A percentile compares a stretch with the other conserved stretches of the same genome.
Evolutionary conservation across 2,329 filamentous ascomycete species (phyloP).

Genomic region (Neophaeococcomyces aloes): DNA sequence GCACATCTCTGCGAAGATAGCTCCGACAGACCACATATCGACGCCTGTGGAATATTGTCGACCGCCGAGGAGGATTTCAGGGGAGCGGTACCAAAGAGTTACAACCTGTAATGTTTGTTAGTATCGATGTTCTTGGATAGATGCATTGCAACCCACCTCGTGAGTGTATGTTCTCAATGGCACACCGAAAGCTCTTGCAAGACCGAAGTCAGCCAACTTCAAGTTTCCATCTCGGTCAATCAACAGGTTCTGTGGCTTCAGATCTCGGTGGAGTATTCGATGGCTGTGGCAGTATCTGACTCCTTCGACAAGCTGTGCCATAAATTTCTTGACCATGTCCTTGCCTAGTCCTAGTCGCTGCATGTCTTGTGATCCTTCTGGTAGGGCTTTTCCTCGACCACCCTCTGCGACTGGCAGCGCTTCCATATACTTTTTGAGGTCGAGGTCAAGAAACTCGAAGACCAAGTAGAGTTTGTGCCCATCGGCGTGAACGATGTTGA

Average conservation of each 20-base stretch:
- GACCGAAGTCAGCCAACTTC: slow-evolving; percentile 81
- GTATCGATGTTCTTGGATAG: not conserved
- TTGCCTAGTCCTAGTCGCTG: slow-evolving; percentile 62
- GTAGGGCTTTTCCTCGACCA: slow-evolving; percentile 73
- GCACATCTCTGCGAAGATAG: slow-evolving; percentile 95
- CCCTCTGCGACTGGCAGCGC: slow-evolving; percentile 73
- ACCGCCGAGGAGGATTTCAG: slow-evolving; percentile 81
- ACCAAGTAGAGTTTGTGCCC: slow-evolving; percentile 92
- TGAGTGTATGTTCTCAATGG: slow-evolving; percentile 86
- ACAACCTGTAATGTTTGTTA: slow-evolving; percentile 50
- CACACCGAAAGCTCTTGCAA: slow-evolving; percentile 82
- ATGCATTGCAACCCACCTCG: slow-evolving; percentile 45
- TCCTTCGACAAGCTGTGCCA: slow-evolving; percentile 75
- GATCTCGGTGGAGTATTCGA: slow-evolving; percentile 73
- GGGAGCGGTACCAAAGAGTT: slow-evolving; percentile 84
- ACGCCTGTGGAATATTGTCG: slow-evolving; percentile 89
- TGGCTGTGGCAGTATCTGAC: slow-evolving; percentile 83
- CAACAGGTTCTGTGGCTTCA: slow-evolving; percentile 84
- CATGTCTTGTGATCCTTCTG: slow-evolving; percentile 60
- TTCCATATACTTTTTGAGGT: slow-evolving; percentile 96
- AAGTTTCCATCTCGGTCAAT: slow-evolving; percentile 80
- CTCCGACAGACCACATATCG: slow-evolving; percentile 92
- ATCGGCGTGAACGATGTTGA: slow-evolving; percentile 91
- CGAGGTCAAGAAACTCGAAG: slow-evolving; percentile 81
- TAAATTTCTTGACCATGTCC: slow-evolving; percentile 83